These are phyloP conservation scores for Candida hungchunana DNA, from an alignment of 805 yeast genomes.

Conservation along the genomic window DNA sequence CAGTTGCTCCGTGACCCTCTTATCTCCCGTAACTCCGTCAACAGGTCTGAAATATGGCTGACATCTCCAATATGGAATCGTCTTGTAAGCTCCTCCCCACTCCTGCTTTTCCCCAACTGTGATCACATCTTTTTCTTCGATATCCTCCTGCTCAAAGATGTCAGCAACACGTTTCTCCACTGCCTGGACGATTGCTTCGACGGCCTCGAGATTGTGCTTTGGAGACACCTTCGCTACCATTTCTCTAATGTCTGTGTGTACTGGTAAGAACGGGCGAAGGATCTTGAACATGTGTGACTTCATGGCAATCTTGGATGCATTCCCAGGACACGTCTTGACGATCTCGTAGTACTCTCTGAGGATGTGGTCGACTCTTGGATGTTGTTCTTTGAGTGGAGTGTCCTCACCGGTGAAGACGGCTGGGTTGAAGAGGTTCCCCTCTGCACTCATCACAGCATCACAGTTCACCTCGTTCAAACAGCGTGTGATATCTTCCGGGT, in stretches of 20 bases:
- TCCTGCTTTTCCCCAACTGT: slow-evolving; percentile 48
- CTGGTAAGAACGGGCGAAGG: slow-evolving; percentile 72
- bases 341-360: slow-evolving; percentile 87
- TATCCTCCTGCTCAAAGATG: slow-evolving; percentile 48
- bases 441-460: slow-evolving; percentile 97
- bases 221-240: slow-evolving; percentile 53
- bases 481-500: slow-evolving; percentile 75
- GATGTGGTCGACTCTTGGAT: slow-evolving; percentile 81
- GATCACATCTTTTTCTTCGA: slow-evolving; percentile 52
- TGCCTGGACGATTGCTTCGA: slow-evolving; percentile 51
- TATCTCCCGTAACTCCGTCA: slow-evolving; percentile 62
- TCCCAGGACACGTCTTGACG: slow-evolving; percentile 38
- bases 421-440: slow-evolving; percentile 90
- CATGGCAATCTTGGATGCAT: slow-evolving; percentile 78
- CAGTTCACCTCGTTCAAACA: slow-evolving; percentile 61
- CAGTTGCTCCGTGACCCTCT: slow-evolving; percentile 30
- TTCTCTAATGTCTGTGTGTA: slow-evolving; percentile 75
- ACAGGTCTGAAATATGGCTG: slow-evolving; percentile 94
- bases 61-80: slow-evolving; percentile 91
- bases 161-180: slow-evolving; percentile 65
- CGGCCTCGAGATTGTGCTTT: slow-evolving; percentile 41
- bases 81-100: slow-evolving; percentile 82
- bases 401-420: slow-evolving; percentile 67
- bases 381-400: slow-evolving; percentile 53
- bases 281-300: slow-evolving; percentile 90